Evolutionary conservation across 495 filamentous ascomycete genomes (phyloP), one percentile per base, ranked within the genome.

Genomic region (Penicillium paxilli): DNA sequence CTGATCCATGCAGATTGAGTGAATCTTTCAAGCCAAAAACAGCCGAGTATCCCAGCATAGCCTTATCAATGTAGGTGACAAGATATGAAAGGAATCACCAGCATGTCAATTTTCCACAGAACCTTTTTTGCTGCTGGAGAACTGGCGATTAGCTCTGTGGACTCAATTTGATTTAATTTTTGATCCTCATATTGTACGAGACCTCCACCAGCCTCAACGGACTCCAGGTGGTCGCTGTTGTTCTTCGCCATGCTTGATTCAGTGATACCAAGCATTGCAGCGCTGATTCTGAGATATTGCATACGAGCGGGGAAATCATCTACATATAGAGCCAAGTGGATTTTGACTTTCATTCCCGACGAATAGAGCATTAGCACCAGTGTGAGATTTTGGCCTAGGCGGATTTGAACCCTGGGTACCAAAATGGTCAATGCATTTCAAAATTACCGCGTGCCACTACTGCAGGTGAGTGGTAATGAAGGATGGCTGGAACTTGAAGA

Each of bases 21-120:
- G 23, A 73, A 22, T 75, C 61, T 40, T 66, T 61, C 51, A 83
- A 78, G 4, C 76, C 76, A 54, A 81, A 81, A 28, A 82, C 71
- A 17, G 77, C 71, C 10, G 76, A 71, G 60, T 55, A 59, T 12
- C 57, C 57, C 16, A 59, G 44, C 47, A 54, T 59, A 20, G 52
- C 52, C 32, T 59, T 59, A 16, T 59, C 52, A 24, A 59, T 47
- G 22, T 47, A 59, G 12, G 52, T 55, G 17, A 59, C 25, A 10
- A 55, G 20, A 37, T 59, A 59, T 38, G 22, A 59, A 59, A 11
- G 51, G 56, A 21, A 55, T 54, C 8, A 58, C 32, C 30, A 58
- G 17, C 30, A 53, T 58, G 24, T 58, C 55, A 11, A 58, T 58
- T n/a, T 53, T 58, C 5, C 55, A 49, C 19, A 58, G 25, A 22